Percentiles rank a stretch among this genome's conserved stretches.
phyloP scores from a whole-genome alignment of 352 stramenopile genomes.

The Pythium guiyangense region DNA sequence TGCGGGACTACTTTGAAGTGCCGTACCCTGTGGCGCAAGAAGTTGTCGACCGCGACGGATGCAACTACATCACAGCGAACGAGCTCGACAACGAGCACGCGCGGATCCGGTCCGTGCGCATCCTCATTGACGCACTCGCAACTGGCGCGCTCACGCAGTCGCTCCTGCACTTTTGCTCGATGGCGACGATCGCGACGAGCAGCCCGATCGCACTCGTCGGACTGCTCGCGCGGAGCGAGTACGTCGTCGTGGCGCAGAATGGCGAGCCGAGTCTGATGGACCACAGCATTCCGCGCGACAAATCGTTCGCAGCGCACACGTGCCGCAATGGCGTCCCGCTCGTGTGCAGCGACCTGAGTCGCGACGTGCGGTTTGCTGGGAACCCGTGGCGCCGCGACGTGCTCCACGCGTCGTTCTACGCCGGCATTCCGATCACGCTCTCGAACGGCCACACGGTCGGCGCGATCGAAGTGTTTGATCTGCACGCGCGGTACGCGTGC shows the following conservation, averaged over 20 bases:
- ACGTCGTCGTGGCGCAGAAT: constrained; percentile 49
- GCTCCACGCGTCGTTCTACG: constrained; percentile 48
- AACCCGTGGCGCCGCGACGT: constrained; percentile 46
- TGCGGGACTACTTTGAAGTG: constrained; percentile 64
- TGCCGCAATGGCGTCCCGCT: constrained; percentile 46
- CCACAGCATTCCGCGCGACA: constrained; percentile 48
- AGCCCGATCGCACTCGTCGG: constrained; percentile 63
- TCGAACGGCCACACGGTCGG: constrained; percentile 48
- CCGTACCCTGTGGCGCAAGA: constrained; percentile 68
- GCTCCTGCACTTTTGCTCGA: constrained; percentile 66
- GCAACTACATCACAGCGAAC: constrained; percentile 57
- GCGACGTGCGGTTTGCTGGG: constrained; percentile 45
- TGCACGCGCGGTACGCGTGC: constrained; percentile 29
- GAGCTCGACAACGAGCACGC: constrained; percentile 70
- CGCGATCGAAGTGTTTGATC: constrained; percentile 54
- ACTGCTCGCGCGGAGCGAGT: constrained; percentile 69
- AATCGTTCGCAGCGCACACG: constrained; percentile 45
- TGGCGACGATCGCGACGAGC: constrained; percentile 75
- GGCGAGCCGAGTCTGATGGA: constrained; percentile 18
- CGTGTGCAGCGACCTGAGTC: constrained; percentile 46
- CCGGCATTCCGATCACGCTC: constrained; percentile 58
- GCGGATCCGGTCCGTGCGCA: constrained; percentile 53
- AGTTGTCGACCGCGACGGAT: constrained; percentile 27
- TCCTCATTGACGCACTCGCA: constrained; percentile 41
- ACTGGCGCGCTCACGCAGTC: constrained; percentile 39